phyloP scores from a whole-genome alignment of 2,329 filamentous ascomycete genomes.

The Curvularia hawaiiensis region DNA sequence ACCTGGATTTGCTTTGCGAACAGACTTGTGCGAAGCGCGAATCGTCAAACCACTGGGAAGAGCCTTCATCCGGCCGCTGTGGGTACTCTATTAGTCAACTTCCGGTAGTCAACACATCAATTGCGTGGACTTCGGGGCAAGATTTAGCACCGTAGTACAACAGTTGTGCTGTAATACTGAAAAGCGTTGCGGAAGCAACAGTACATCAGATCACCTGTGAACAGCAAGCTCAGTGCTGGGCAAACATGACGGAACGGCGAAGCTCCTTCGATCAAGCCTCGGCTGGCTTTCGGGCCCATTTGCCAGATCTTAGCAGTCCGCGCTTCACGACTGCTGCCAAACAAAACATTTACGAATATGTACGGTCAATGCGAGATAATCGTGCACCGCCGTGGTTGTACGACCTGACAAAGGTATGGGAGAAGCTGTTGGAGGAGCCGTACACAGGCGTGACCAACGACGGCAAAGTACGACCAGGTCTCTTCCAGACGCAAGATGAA shows the following conservation, averaged over 20 bases:
- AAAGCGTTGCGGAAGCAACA: not conserved
- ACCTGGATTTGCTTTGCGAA: not conserved
- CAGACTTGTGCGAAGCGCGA: not conserved
- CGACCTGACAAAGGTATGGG: slow-evolving; percentile 47
- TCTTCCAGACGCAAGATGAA: slow-evolving; percentile 68
- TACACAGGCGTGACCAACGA: slow-evolving; percentile 74
- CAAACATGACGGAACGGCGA: slow-evolving; percentile 21
- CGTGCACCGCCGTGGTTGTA: slow-evolving; percentile 68
- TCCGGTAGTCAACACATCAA: not conserved
- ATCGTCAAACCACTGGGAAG: slow-evolving; percentile 7
- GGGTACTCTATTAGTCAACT: not conserved
- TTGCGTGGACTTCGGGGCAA: slow-evolving; percentile 10
- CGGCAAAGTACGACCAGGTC: slow-evolving; percentile 60
- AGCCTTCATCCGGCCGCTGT: slow-evolving; percentile 18
- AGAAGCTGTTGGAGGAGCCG: slow-evolving; percentile 60
- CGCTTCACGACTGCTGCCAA: slow-evolving; percentile 68
- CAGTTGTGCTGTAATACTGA: not conserved
- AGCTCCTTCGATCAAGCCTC: slow-evolving; percentile 36
- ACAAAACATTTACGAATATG: slow-evolving; percentile 68
- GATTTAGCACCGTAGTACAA: slow-evolving; percentile 8
- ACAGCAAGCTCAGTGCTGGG: not conserved
- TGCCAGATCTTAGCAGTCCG: slow-evolving; percentile 65
- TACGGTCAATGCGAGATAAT: slow-evolving; percentile 62
- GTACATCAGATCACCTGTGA: not conserved
- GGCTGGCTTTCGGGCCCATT: slow-evolving; percentile 59